Evolutionary conservation across 176 grass and related monocot genomes (phyloP), one percentile per base, ranked within the genome.

Genomic region (sorghum (Sorghum bicolor)): DNA sequence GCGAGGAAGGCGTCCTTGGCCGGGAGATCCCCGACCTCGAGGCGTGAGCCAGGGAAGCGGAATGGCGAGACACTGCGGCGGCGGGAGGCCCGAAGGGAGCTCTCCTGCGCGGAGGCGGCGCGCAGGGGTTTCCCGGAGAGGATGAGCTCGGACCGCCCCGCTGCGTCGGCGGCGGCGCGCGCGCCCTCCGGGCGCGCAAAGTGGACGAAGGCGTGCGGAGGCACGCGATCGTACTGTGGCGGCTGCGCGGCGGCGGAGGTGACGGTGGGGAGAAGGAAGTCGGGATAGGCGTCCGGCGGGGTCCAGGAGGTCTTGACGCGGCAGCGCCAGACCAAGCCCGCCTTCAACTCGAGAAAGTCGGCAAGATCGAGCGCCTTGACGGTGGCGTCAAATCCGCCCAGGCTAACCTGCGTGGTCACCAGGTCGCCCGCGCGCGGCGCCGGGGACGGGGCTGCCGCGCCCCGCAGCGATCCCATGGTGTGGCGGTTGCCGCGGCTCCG

Each of bases 161-260:
- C 85, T 3, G 79, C 78, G 60, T 95, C 76, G 36, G 77, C 60
- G 32, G 92, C 91, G 34, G 83, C 85, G 72, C 80, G 94, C n/a
- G 89, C 91, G 20, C 29, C 88, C 19, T 90, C 91, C 12, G 82
- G 85, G n/a, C 62, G 70, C 43, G 87, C 89, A 47, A 95, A 98
- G 82, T 98, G 93, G 72, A 98, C 96, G 72, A 97, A 97, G 2
- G 90, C 94, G 82, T 97, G 95, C 2, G 96, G 91, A 0, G 85
- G 91, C 7, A 98, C 93, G 84, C 77, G 88, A 0, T 55, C 79
- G 77, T 83, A 87, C 16, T 73, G 79, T n/a, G 84, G 88, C 39
- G 66, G 71, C 40, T 44, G 39, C 30, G 72, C 78, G 25, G 76
- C 78, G 37, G 55, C 5, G 4, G 39, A 1, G 9, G 22, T 33